Conservation (phyloP, 1,284 basidiomycete species). For the Schizophyllum commune region DNA sequence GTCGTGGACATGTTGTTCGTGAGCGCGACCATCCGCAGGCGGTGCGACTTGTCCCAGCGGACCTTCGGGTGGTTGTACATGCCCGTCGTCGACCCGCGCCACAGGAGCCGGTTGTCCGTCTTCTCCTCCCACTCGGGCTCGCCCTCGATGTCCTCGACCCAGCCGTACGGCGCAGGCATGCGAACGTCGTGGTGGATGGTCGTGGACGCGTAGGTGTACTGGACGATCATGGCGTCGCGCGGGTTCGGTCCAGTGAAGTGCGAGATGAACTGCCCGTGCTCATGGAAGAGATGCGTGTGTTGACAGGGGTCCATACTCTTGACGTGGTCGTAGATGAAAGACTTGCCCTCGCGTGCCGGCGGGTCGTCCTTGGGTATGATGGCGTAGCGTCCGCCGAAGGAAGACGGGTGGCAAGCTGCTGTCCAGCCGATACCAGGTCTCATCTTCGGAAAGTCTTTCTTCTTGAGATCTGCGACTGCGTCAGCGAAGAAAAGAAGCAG, state of each 20-base stretch:
- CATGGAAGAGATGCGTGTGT: conserved; percentile 41
- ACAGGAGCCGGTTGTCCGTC: conserved; percentile 45
- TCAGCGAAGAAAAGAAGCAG: background rate
- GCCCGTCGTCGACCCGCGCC: conserved; percentile 64
- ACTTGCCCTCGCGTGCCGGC: conserved; percentile 21
- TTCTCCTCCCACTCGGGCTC: conserved; percentile 53
- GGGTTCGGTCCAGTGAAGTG: conserved; percentile 35
- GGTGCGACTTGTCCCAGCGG: conserved; percentile 29
- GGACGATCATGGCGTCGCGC: conserved; percentile 34
- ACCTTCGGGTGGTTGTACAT: conserved; percentile 31
- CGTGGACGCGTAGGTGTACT: conserved; percentile 50
- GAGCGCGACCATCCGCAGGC: conserved; percentile 25
- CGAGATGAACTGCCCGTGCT: conserved; percentile 46
- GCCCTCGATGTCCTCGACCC: conserved; percentile 25
- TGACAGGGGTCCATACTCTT: conserved; percentile 51
- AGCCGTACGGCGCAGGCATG: conserved; percentile 26
- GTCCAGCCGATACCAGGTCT: conserved; percentile 29
- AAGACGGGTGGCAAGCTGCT: conserved; percentile 29
- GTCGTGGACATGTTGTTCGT: conserved; percentile 26
- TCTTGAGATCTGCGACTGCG: conserved; percentile 24
- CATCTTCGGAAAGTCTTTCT: conserved; percentile 24
- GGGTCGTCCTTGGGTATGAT: conserved; percentile 19
- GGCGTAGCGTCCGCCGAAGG: conserved; percentile 28
- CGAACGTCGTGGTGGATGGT: conserved; percentile 54
- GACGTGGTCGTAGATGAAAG: conserved; percentile 41